Evolutionary conservation across 2,329 filamentous ascomycete species (phyloP).

Genomic region (Trichoderma citrinoviride): DNA sequence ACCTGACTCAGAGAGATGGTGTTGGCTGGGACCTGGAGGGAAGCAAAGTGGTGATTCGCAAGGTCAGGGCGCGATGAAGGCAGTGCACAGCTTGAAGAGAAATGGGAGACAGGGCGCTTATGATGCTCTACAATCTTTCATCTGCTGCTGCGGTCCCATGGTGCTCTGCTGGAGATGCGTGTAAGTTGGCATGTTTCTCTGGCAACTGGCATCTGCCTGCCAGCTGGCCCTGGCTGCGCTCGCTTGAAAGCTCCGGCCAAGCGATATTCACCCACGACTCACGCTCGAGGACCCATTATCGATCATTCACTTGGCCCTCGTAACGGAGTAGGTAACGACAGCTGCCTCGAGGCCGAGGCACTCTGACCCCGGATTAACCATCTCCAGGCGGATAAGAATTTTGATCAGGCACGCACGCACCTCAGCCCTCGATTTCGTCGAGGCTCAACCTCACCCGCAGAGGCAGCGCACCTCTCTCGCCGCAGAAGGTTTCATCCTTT

Average conservation of each 20-base stretch:
- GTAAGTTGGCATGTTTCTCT: not conserved
- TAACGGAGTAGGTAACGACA: not conserved
- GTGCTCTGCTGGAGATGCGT: not conserved
- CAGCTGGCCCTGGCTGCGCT: slow-evolving; percentile 3
- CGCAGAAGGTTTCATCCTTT: not conserved
- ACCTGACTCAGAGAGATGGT: slow-evolving; percentile 63
- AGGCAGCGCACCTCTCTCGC: not conserved
- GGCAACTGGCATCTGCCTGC: not conserved
- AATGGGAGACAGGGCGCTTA: not conserved
- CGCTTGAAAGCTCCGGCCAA: not conserved
- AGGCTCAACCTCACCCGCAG: not conserved
- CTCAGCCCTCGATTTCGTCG: not conserved
- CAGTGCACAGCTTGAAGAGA: not conserved
- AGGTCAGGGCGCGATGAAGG: slow-evolving; percentile 43
- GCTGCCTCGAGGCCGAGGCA: not conserved
- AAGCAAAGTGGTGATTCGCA: slow-evolving; percentile 72
- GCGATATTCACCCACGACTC: not conserved
- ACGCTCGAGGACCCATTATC: not conserved
- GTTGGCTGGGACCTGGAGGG: slow-evolving; percentile 84
- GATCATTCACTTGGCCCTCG: slow-evolving; percentile 13
- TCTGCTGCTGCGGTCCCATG: not conserved
- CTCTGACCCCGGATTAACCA: not conserved
- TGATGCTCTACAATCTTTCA: not conserved
- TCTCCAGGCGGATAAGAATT: not conserved
- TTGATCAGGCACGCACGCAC: not conserved